Percentiles rank a stretch among this genome's conserved stretches.
phyloP scores from a whole-genome alignment of 768 basidiomycete species.

The Lyophyllum shimeji region DNA sequence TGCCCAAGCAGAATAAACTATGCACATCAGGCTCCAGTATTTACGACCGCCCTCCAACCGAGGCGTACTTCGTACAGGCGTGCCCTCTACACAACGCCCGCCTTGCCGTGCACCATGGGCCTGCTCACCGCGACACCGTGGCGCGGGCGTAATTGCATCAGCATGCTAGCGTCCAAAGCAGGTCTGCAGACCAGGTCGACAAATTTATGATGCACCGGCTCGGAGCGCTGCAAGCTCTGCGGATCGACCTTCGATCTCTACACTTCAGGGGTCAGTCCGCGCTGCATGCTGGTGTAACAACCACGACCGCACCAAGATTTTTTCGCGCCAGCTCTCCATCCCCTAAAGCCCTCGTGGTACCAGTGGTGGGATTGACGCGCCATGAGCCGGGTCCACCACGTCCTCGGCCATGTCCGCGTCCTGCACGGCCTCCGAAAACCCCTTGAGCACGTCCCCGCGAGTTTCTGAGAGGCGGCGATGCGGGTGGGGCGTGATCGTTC shows the following conservation, averaged over 20 bases:
- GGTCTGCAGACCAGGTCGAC: neutral
- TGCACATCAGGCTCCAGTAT: too few relatives aligned
- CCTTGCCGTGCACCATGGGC: neutral
- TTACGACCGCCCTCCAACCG: neutral
- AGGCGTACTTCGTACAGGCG: neutral
- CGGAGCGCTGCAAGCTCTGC: slow-evolving; percentile 6
- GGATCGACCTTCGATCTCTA: slow-evolving; percentile 1
- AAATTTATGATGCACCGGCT: neutral
- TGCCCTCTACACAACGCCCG: too few relatives aligned
- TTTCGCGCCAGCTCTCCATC: slow-evolving; percentile 1
- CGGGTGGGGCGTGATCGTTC: neutral
- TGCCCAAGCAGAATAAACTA: too few relatives aligned
- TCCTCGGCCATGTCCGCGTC: slow-evolving; percentile 11
- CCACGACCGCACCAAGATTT: neutral
- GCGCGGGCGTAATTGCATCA: neutral
- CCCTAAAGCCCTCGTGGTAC: neutral
- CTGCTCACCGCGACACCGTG: neutral
- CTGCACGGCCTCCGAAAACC: slow-evolving; percentile 11
- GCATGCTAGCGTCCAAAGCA: neutral
- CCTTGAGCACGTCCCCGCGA: slow-evolving; percentile 14
- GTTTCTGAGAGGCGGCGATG: neutral
- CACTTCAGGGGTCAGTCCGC: neutral
- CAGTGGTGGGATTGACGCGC: neutral
- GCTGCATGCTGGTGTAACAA: neutral
- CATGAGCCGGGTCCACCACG: slow-evolving; percentile 2